Conservation (phyloP, 306 rosid genomes). For the Oemleria cerasiformis region DNA sequence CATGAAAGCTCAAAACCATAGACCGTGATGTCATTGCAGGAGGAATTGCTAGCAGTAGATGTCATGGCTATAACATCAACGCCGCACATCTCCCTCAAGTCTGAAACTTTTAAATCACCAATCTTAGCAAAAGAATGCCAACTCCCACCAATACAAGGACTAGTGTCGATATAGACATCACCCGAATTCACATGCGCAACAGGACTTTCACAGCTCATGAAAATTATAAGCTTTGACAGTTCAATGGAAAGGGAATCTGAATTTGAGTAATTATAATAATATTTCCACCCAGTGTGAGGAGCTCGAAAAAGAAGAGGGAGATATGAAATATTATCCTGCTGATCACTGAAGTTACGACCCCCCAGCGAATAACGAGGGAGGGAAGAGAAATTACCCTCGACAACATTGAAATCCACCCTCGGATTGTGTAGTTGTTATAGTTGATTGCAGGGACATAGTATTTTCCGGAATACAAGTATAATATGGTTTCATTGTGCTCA, state of each 20-base stretch:
- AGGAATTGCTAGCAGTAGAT: neutral
- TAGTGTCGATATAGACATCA: neutral
- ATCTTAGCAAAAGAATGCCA: neutral
- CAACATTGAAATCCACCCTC: neutral
- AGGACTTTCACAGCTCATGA: neutral
- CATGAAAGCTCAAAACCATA: conserved; percentile 26
- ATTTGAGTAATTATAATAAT: too few species aligned
- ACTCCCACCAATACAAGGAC: neutral
- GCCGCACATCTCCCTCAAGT: conserved; percentile 1
- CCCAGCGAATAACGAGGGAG: conserved; percentile 8
- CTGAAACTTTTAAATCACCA: neutral
- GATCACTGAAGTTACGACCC: neutral
- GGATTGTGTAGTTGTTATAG: conserved; percentile 25
- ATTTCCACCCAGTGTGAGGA: too few species aligned
- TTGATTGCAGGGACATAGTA: conserved; percentile 6
- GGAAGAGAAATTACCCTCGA: conserved; percentile 15
- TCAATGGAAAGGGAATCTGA: neutral
- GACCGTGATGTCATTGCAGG: conserved; percentile 3
- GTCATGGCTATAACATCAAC: conserved; percentile 2
- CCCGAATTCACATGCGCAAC: too few species aligned
- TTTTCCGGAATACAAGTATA: neutral
- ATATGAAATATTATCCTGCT: too few species aligned
- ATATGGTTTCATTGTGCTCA: neutral
- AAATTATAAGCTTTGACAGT: conserved; percentile 4
- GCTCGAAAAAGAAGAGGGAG: too few species aligned